These are phyloP conservation scores for Kodamaea sp. DNA, from an alignment of 1,139 yeast species.

Conservation along the genomic window DNA sequence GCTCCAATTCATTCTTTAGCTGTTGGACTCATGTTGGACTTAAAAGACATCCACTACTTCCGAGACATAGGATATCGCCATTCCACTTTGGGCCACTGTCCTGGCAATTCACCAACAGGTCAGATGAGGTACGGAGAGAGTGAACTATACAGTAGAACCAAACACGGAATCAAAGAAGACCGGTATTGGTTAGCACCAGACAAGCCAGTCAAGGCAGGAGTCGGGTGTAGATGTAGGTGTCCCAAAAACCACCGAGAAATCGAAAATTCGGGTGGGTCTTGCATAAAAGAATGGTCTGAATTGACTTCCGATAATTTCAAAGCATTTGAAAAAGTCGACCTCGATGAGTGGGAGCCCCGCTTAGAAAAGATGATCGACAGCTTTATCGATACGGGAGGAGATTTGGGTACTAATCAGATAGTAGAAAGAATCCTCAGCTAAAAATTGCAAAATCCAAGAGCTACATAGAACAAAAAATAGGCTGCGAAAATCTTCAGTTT, in stretches of 20 bases:
- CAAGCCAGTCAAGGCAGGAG: slow-evolving; percentile 50
- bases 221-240: slow-evolving; percentile 87
- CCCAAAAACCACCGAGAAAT: slow-evolving; percentile 54
- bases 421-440: slow-evolving; percentile 7
- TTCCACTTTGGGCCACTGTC: slow-evolving; percentile 80
- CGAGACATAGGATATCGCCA: slow-evolving; percentile 89
- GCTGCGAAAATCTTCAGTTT: slow-evolving; percentile 7
- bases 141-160: slow-evolving; percentile 10
- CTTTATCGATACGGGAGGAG: slow-evolving; percentile 28
- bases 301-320: slow-evolving; percentile 37
- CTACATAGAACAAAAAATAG: background rate
- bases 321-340: slow-evolving; percentile 25
- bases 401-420: slow-evolving; percentile 23
- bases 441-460: too few relatives aligned
- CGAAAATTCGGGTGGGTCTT: slow-evolving; percentile 56
- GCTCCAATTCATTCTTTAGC: slow-evolving; percentile 91
- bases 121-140: slow-evolving; percentile 49
- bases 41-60: slow-evolving; percentile 78
- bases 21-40: slow-evolving; percentile 66
- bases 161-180: slow-evolving; percentile 22
- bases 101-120: slow-evolving; percentile 54
- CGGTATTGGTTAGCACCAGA: slow-evolving; percentile 47
- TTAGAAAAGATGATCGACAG: slow-evolving; percentile 30
- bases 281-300: slow-evolving; percentile 59
- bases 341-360: slow-evolving; percentile 36